Percentiles rank a stretch among this genome's conserved stretches.
These are phyloP conservation scores for Leccinum olivaceopallidum DNA, from an alignment of 768 basidiomycete genomes.

Conservation along the genomic window DNA sequence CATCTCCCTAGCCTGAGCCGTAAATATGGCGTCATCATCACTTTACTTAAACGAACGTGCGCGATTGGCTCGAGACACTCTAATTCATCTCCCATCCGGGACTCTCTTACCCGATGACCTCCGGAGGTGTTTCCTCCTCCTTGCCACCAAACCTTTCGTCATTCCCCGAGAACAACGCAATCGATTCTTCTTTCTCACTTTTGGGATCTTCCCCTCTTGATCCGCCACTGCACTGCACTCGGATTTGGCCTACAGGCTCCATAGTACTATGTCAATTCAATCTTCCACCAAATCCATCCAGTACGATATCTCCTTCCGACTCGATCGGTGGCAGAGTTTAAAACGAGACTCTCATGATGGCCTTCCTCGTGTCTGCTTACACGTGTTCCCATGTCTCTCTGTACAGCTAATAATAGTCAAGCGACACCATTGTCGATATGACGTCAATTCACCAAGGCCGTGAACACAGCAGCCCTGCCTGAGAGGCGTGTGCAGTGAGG, in stretches of 20 bases:
- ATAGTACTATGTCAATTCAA: too few species aligned
- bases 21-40: constrained; percentile 5
- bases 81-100: neutral
- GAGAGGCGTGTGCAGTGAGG: neutral
- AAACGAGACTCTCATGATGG: neutral
- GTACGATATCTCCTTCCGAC: neutral
- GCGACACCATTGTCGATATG: neutral
- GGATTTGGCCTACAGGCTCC: neutral
- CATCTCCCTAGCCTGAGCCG: neutral
- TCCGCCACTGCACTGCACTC: neutral
- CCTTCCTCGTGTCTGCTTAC: neutral
- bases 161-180: neutral
- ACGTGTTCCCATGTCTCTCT: neutral
- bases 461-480: neutral
- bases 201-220: neutral
- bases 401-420: neutral
- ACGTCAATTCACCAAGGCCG: neutral
- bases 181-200: neutral
- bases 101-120: neutral
- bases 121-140: neutral
- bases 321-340: neutral
- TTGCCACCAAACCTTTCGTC: neutral
- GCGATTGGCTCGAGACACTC: neutral
- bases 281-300: constrained; percentile 3
- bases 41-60: neutral